Evolutionary conservation across 2,329 filamentous ascomycete species (phyloP).

Genomic region (Sporothrix luriei): DNA sequence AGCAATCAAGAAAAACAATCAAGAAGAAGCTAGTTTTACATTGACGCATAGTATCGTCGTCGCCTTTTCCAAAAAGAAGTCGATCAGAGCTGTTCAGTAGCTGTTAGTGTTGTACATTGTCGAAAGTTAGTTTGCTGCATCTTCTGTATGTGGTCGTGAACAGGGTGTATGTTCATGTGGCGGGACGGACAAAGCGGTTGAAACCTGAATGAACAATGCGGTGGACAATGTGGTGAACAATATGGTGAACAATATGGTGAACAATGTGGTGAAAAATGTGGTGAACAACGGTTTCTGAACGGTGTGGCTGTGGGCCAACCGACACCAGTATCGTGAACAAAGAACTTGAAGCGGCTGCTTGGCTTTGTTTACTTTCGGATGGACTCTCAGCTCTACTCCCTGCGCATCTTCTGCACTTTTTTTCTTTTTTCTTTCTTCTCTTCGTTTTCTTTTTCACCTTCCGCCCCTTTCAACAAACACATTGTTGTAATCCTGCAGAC

Average conservation of each 20-base stretch:
- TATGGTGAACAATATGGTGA: not conserved
- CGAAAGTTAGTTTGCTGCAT: not conserved
- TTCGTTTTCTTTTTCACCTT: too few relatives aligned
- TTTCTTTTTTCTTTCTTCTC: not conserved
- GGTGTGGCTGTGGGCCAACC: not conserved
- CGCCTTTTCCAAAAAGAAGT: not conserved
- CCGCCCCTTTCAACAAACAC: not conserved
- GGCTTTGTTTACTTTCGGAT: too few relatives aligned
- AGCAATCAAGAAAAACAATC: not conserved
- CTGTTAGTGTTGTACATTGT: not conserved
- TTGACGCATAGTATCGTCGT: conserved; percentile 4
- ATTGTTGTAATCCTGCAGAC: not conserved
- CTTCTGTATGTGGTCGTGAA: not conserved
- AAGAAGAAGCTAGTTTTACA: not conserved
- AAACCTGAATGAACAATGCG: not conserved
- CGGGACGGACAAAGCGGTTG: conserved; percentile 3
- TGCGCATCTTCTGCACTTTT: not conserved
- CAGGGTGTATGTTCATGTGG: not conserved
- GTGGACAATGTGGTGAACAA: not conserved
- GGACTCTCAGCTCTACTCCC: too few relatives aligned
- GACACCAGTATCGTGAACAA: not conserved
- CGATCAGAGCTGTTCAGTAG: not conserved
- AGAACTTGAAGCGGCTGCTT: not conserved
- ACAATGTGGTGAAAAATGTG: not conserved
- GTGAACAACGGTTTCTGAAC: not conserved